phyloP scores from a whole-genome alignment of 257 asterid species.

The Przewalskia tangutica region DNA sequence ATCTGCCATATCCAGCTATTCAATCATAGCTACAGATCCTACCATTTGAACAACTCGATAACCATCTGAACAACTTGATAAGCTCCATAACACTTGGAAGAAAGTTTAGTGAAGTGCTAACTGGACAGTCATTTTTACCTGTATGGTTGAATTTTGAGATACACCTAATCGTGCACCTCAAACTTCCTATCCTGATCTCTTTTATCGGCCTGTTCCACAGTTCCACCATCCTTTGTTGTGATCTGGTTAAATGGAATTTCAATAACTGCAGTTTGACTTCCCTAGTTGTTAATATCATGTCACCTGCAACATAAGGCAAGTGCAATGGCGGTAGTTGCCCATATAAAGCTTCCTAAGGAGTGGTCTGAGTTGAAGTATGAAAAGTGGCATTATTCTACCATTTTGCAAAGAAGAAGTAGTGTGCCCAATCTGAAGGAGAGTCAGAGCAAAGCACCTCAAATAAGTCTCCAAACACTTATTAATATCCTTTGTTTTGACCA shows the following conservation, averaged over 20 bases:
- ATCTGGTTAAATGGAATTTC: not conserved
- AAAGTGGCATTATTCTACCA: not conserved
- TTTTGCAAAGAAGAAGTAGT: not conserved
- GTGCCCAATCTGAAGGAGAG: not conserved
- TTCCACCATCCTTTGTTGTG: not conserved
- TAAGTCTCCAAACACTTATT: not conserved
- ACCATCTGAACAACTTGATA: not conserved
- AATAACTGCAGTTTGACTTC: not conserved
- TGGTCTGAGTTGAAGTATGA: not conserved
- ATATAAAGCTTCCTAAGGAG: not conserved
- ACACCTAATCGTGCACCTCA: not conserved
- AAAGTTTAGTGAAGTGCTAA: not conserved
- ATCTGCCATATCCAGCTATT: not conserved
- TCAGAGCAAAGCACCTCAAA: not conserved
- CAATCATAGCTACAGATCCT: not conserved
- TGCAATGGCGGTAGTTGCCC: not conserved
- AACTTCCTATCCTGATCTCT: not conserved
- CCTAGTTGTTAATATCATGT: not conserved
- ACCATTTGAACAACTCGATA: not conserved
- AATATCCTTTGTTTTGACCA: not conserved
- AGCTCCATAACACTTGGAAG: not conserved
- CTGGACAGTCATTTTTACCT: not conserved
- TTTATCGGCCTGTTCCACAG: not conserved
- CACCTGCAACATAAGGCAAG: not conserved
- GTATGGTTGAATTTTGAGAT: not conserved